Conservation (phyloP, 164 flowering plant genomes). For the Annona cherimola region DNA sequence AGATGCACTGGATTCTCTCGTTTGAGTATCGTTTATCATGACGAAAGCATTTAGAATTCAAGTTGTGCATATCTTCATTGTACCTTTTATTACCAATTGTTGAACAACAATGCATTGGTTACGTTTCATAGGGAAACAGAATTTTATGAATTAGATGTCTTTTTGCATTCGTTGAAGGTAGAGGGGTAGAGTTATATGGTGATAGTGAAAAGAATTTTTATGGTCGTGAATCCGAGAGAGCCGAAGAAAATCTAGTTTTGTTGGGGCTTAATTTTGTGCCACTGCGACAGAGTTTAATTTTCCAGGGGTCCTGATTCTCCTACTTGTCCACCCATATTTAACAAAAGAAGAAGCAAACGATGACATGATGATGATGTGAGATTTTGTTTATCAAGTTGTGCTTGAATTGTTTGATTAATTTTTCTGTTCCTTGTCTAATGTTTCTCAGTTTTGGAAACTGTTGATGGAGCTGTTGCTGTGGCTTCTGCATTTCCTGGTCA, state of each 20-base stretch:
- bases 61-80: no score
- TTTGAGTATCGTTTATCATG: no score
- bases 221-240: background rate
- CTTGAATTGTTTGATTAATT: background rate
- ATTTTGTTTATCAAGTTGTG: background rate
- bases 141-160: no score
- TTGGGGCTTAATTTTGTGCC: background rate
- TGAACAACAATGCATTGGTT: no score
- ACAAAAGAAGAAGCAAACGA: no score
- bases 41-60: no score
- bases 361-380: background rate
- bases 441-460: slow-evolving; percentile 59
- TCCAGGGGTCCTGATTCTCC: background rate
- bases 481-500: slow-evolving; percentile 84
- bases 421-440: background rate
- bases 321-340: no score
- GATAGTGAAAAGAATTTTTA: background rate
- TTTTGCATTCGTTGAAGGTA: no score
- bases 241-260: background rate
- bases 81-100: no score
- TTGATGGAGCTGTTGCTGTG: slow-evolving; percentile 81
- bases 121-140: no score
- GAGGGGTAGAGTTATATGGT: no score
- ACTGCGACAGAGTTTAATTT: background rate
- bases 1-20: no score